Evolutionary conservation across 2,329 filamentous ascomycete species (phyloP), one percentile per base, ranked within the genome.

Genomic region (Claviceps sp.): DNA sequence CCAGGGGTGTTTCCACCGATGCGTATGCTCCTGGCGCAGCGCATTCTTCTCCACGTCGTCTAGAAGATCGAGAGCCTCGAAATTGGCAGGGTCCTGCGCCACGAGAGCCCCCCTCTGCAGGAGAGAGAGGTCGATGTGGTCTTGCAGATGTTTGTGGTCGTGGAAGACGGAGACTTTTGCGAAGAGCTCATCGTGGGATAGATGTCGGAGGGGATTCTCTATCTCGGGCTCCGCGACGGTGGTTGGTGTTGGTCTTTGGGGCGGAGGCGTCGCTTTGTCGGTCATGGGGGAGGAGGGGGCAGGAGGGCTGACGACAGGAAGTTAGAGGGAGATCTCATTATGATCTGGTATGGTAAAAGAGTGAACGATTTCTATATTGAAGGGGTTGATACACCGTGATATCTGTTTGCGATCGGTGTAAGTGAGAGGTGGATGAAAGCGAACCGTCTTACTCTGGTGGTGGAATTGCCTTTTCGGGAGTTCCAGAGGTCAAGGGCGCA

Each of bases 1-100:
- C 63, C 65, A 71, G 4, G 78, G 72, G 2, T 75, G 74, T 55
- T 71, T 70, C 73, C 78, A 82, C 53, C 78, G 79, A 64, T 82
- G 77, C 71, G 81, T 55, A 69, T 78, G 57, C 72, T 80, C 58
- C 63, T 70, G 62, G 8, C 56, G 50, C 22, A 56, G 75, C 73
- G 46, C 51, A 1, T 64, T 60, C 45, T 78, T 70, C 41, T 70
- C 68, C 1, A 61, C 57, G 0, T 63, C 62, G 1, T 55, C 50
- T 1, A 71, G 59, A 14, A 64, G 60, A 0, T 62, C 45, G 11
- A 67, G 49, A 2, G 50, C 53, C 40, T 61, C 56, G 45, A 68
- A 66, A 47, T 0, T 57, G 75, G 71, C 53, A 1, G 54, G 56
- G 42, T 65, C 61, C 5, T 66, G 65, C 0, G 68, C 67, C 2